Evolutionary conservation across 1,284 basidiomycete genomes (phyloP), one percentile per base, ranked within the genome.

Genomic region (Exsudoporus floridanus): DNA sequence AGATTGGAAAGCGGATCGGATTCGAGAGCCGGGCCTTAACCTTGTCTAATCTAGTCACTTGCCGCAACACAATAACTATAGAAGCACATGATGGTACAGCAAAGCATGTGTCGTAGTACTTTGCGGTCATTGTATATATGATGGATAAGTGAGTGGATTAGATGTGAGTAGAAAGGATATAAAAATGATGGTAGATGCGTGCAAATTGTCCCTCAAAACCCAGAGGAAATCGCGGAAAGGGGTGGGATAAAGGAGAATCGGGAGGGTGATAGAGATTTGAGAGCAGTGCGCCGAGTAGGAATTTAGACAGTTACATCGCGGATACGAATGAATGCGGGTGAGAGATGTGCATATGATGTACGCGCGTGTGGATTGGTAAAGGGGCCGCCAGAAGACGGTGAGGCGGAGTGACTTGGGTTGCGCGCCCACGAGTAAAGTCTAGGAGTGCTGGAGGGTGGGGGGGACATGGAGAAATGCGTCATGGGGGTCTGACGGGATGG

Each of bases 351-450:
- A 43, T 74, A 74, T 19, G 80, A 79, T 64, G 77, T 72, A 57
- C 80, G 76, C 12, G 78, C 78, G 44, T 61, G 70, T 34, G 76
- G 72, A 57, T 80, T 81, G 42, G 77, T 74, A 45, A 81, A 71
- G 14, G 75, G 79, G 9, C 75, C 67, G 51, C 57, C 51, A 28
- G 60, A 40, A 23, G 70, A 51, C 13, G 63, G 59, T n/a, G 58
- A 69, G 23, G 66, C 39, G 18, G 72, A 60, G 12, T 65, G 67
- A 13, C 58, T 52, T 18, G 66, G 61, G 53, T 66, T 64, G 42
- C 63, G 56, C 16, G 61, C 60, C 66, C 72, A 73, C 53, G 68
- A 61, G 48, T 82, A 79, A 37, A 79, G 61, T 46, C 75, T 74
- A 7, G 80, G 79, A 2, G 78, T 75, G 42, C 74, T 73, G 5